Evolutionary conservation across 176 grass and related monocot species (phyloP).

Genomic region (Canna indica): DNA sequence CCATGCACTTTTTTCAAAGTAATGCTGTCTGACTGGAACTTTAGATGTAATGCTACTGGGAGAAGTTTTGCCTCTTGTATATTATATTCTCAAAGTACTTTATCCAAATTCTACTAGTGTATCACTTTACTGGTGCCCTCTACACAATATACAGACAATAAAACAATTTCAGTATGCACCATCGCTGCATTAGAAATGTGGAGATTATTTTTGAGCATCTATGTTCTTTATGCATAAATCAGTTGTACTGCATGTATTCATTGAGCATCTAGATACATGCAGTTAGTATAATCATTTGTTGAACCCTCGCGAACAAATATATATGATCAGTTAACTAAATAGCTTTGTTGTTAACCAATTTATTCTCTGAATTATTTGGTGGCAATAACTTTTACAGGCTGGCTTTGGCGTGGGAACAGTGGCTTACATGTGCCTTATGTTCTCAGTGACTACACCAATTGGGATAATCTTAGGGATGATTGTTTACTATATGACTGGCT

Average conservation of each 20-base stretch:
- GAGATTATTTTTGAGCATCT: not conserved
- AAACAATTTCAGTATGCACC: too few relatives aligned
- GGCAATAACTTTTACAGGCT: slow-evolving; percentile 44
- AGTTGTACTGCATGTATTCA: not conserved
- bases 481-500: slow-evolving; percentile 82
- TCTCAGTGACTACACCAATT: slow-evolving; percentile 77
- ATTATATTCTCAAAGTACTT: not conserved
- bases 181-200: not conserved
- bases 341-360: too few relatives aligned
- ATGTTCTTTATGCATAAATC: not conserved
- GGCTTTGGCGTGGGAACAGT: slow-evolving; percentile 73
- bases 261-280: not conserved
- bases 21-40: not conserved
- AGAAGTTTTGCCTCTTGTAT: not conserved
- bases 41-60: not conserved
- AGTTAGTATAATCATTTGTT: not conserved
- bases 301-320: not conserved
- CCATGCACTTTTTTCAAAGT: not conserved
- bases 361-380: not conserved
- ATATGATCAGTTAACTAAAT: too few relatives aligned
- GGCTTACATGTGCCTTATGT: slow-evolving; percentile 95
- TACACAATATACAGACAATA: too few relatives aligned
- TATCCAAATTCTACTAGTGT: not conserved
- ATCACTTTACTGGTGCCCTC: not conserved
- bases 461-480: slow-evolving; percentile 91